phyloP scores from a whole-genome alignment of 2,329 filamentous ascomycete species.

The Aspergillus jensenii region DNA sequence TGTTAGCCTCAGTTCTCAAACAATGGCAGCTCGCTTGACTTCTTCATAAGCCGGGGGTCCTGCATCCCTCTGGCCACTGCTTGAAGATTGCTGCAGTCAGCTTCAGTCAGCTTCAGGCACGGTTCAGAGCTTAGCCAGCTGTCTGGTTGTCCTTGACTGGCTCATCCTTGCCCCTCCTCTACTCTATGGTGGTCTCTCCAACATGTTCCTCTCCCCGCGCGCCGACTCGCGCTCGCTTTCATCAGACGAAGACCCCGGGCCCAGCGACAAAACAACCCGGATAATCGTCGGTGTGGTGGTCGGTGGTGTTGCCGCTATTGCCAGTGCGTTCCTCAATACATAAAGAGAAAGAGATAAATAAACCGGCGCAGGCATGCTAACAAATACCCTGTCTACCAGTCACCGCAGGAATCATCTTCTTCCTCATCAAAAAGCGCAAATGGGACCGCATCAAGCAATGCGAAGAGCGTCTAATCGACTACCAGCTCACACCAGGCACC shows the following conservation, averaged over 20 bases:
- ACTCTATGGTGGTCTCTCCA: not conserved
- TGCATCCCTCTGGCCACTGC: not conserved
- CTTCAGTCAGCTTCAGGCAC: not conserved
- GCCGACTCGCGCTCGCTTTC: not conserved
- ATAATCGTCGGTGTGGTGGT: conserved; percentile 32
- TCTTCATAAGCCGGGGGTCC: conserved; percentile 4
- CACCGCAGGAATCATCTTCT: conserved; percentile 23
- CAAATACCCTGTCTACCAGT: conserved; percentile 16
- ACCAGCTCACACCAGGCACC: not conserved
- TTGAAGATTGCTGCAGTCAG: not conserved
- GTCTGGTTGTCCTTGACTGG: not conserved
- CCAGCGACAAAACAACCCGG: conserved; percentile 10
- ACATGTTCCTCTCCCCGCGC: conserved; percentile 1
- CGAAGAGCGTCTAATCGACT: conserved; percentile 18
- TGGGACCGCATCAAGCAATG: conserved; percentile 21
- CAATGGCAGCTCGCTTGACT: not conserved
- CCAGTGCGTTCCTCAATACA: conserved; percentile 20
- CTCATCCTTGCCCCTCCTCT: not conserved
- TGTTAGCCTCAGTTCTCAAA: not conserved
- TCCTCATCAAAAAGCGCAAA: conserved; percentile 25
- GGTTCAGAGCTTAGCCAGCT: not conserved
- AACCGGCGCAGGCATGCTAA: not conserved
- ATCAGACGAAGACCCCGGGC: not conserved
- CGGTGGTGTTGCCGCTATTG: conserved; percentile 24
- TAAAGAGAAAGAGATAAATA: not conserved